These are phyloP conservation scores for Coleophoma eucalyptorum DNA, from an alignment of 2,329 filamentous ascomycete species.

Conservation along the genomic window DNA sequence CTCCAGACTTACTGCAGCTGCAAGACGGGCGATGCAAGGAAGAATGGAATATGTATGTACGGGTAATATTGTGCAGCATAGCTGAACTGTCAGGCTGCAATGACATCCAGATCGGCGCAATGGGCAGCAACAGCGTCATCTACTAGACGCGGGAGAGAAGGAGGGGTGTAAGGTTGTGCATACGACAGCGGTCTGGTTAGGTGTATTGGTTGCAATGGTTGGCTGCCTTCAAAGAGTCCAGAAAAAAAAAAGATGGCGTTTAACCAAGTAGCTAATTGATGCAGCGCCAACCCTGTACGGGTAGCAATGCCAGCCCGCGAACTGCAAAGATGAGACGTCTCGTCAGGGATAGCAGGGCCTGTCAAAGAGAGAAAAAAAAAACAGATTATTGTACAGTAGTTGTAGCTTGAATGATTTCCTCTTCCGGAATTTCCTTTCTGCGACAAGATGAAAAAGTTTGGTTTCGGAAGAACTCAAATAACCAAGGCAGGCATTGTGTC, in stretches of 20 bases:
- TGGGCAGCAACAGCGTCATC: constrained; percentile 7
- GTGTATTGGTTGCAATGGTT: constrained; percentile 4
- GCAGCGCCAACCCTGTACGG: no score
- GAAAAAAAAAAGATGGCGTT: no score
- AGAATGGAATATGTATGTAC: no score
- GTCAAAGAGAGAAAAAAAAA: constrained; percentile 2
- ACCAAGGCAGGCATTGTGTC: no score
- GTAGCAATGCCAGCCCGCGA: neutral
- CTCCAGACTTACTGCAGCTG: no score
- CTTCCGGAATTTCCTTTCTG: no score
- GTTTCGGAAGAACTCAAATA: no score
- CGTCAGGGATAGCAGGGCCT: constrained; percentile 8
- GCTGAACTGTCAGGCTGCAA: no score
- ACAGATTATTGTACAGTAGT: neutral
- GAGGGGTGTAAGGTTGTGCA: neutral
- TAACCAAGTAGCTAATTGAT: no score
- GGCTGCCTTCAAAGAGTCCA: neutral
- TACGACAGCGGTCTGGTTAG: constrained; percentile 5
- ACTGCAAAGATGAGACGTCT: neutral
- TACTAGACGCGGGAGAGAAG: constrained; percentile 7
- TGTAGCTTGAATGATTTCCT: no score
- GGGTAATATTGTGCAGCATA: no score
- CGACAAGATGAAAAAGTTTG: no score
- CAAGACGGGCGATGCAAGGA: constrained; percentile 3
- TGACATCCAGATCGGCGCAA: neutral